These are phyloP conservation scores for Ophiosphaerella korrae DNA, from an alignment of 2,329 filamentous ascomycete species.

Conservation along the genomic window DNA sequence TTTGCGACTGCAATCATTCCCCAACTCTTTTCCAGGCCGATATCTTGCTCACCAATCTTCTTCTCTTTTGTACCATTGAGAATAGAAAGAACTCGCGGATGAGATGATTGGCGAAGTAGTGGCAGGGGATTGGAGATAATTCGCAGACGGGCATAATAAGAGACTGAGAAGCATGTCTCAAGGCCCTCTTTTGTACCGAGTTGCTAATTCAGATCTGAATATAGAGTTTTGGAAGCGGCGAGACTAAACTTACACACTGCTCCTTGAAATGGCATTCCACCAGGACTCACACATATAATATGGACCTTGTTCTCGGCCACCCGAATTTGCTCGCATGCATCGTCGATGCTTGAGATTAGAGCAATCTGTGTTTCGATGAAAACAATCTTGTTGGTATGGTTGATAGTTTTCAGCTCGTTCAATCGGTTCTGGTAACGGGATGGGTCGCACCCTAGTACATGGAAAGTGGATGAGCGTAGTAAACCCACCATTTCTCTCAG, in stretches of 20 bases:
- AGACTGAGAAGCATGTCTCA: conserved; percentile 32
- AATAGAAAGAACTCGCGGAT: conserved; percentile 41
- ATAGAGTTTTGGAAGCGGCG: conserved; percentile 1
- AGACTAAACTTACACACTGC: conserved; percentile 9
- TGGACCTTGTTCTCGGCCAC: conserved; percentile 11
- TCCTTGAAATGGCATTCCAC: conserved; percentile 14
- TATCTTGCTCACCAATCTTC: conserved; percentile 31
- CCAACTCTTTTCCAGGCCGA: conserved; percentile 34
- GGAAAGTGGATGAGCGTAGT: conserved; percentile 13
- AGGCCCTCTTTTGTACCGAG: conserved; percentile 42
- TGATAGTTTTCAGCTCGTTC: conserved; percentile 4
- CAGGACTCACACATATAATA: conserved; percentile 8
- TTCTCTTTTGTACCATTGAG: conserved; percentile 38
- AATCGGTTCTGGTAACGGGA: conserved; percentile 6
- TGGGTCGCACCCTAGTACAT: conserved; percentile 11
- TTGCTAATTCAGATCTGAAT: neutral
- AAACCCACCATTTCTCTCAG: conserved; percentile 25
- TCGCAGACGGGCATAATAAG: conserved; percentile 41
- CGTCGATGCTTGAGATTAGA: conserved; percentile 12
- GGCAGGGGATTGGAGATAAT: conserved; percentile 41
- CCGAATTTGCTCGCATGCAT: conserved; percentile 5
- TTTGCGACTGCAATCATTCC: conserved; percentile 18
- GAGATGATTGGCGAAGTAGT: conserved; percentile 25
- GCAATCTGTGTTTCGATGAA: conserved; percentile 34
- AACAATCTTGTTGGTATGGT: conserved; percentile 16